Base-by-base conservation (phyloP, 495 filamentous ascomycete species). In the Penicillium maclennaniae region DNA sequence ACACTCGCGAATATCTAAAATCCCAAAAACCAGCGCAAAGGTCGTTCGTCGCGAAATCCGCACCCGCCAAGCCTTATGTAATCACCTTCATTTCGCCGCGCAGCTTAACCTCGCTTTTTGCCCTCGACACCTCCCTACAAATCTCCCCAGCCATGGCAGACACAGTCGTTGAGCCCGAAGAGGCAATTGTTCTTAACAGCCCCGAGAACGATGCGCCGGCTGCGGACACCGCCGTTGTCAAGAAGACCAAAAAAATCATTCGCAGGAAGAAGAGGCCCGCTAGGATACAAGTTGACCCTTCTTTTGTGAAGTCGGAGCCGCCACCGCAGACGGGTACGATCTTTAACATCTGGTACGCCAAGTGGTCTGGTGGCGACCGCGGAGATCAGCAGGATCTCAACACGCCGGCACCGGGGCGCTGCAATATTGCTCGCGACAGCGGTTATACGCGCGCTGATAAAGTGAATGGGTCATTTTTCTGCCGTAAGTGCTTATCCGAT, bases 341-440 rank as follows among this genome's bases (percentile, higher is more conserved):
- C 46, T 98, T 92, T 79, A 97, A 96, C 59, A 89, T 92, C 54
- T 95, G 88, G 88, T 76, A 95, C 68, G 95, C 93, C 72, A 96
- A 95, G 69, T 96, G 91, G 91, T 83, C 82, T 6, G 93, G 92
- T 45, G 92, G 95, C 51, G 92, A 98, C 68, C 85, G 92, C 28
- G 48, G 96, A 60, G 92, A 96, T 74, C 87, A 87, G 53, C 91
- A 93, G 59, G 81, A 88, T 6, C 85, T 85, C 16, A 87, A 96
- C 62, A 78, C 76, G 34, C 81, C 82, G 45, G 92, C 93, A 0
- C 78, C 83, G 27, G 80, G 80, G 5, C 85, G 95, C 28, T 96
- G 91, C 73, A 91, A 90, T 63, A 76, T 97, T 26, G 82, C 83
- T 3, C 79, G 74, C 36, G 93, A 98, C 66, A 82, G 79, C 9